Evolutionary conservation across 176 grass and related monocot species (phyloP), one percentile per base, ranked within the genome.

Genomic region (Rhynchospora breviuscula): DNA sequence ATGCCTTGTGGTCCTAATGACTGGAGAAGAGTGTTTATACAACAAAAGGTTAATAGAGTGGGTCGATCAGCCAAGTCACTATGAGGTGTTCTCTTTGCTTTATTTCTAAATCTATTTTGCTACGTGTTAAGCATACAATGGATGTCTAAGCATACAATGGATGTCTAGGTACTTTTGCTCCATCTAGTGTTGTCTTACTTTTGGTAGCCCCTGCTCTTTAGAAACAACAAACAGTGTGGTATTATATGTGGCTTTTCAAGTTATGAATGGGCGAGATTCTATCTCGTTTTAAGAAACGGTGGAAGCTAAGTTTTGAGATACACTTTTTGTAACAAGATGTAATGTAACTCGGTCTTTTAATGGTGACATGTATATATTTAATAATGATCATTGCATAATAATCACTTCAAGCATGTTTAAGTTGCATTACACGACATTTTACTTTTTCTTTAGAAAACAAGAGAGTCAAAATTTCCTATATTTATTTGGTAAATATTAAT

Each of bases 41-140:
- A 53, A 75, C 49, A 78, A 78, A 78, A 56, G 23, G 11, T 12
- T 77, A 17, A 17, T 78, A 17, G 25, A 8, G 13, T 0, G n/a
- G 71, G 51, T 19, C 73, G 56, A 78, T 78, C 46, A 57, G 13
- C 73, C 73, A 26, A 78, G 73, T 78, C 73, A 78, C 1, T 8
- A 33, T 78, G 73, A 78, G 12, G 73, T 78, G 73, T 78, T 57
- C 13, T 56, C 6, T 10, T 75, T 78, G 73, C 73, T 10, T 57
- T 62, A 25, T 54, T 78, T 56, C 2, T 18, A 78, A 78, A 54
- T 51, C 33, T 51, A 78, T 33, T 56, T 56, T 18, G 18, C 31
- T 26, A 78, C 73, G 73, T 78, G 73, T 78, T 78, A 23, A 33
- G 49, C 49, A 77, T 77, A 56, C 6, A 56, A 54, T 78, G 73